Conservation (phyloP, 2,329 filamentous ascomycete genomes). For the Curvularia spicifera region DNA sequence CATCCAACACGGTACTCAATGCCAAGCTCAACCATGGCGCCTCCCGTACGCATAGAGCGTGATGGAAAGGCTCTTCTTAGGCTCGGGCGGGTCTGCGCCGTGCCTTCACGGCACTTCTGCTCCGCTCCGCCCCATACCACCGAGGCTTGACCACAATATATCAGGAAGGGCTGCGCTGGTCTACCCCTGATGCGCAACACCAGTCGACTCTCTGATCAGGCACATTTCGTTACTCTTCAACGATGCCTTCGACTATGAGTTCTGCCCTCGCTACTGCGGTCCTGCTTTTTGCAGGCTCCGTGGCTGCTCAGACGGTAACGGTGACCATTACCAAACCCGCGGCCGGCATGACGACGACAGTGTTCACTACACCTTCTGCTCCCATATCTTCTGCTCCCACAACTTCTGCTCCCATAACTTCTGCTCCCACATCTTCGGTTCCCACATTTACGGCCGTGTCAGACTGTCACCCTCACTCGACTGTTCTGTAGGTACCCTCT, state of each 20-base stretch:
- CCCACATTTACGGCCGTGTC: constrained; percentile 57
- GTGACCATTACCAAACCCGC: constrained; percentile 12
- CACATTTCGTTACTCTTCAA: constrained; percentile 3
- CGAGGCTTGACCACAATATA: constrained; percentile 24
- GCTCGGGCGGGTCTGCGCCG: constrained; percentile 7
- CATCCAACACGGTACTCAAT: constrained; percentile 43
- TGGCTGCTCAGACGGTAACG: constrained; percentile 26
- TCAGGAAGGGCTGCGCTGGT: constrained; percentile 21
- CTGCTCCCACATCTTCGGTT: constrained; percentile 6
- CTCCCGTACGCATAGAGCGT: constrained; percentile 5
- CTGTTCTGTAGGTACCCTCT: constrained; percentile 49
- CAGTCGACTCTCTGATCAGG: constrained; percentile 3
- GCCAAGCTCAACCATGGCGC: constrained; percentile 24
- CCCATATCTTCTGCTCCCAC: constrained; percentile 48
- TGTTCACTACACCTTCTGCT: constrained; percentile 10
- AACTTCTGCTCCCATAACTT: too few relatives aligned
- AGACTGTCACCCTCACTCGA: constrained; percentile 59
- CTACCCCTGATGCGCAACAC: constrained; percentile 5
- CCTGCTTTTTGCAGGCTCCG: constrained; percentile 18
- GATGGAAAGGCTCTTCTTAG: constrained; percentile 23
- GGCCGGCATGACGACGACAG: constrained; percentile 1
- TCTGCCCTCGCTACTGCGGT: constrained; percentile 8
- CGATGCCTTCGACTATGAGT: constrained; percentile 22
- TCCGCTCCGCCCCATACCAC: constrained; percentile 12
- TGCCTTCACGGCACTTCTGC: constrained; percentile 26